Base-by-base conservation (phyloP, 2,329 filamentous ascomycete genomes). In the Bipolaris zeicola region DNA sequence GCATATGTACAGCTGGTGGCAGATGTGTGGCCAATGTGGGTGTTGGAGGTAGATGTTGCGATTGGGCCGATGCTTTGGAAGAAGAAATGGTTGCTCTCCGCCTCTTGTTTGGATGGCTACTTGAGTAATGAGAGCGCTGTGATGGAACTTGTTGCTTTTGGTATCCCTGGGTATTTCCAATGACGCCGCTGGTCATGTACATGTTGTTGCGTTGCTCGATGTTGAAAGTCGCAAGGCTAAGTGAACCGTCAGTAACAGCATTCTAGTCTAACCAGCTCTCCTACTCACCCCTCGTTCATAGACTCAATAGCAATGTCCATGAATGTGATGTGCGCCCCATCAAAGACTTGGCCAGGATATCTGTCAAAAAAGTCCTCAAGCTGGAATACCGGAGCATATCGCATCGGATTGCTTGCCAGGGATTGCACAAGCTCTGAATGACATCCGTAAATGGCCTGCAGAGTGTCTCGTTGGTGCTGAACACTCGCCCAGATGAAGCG, bases 361-460 rank as follows among this genome's bases (percentile, higher is more conserved):
- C 92, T 83, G 65, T 95, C 90, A 65, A 95, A 93, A 75, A 96
- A 96, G 70, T 95, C 90, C 62, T 95, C 91, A 13, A 93, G 83
- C 59, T 95, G 90, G 68, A 95, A 94, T 1, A 91, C 89, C 0
- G 90, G 88, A 0, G 88, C 88, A 64, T 91, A 92, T 8, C 89
- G 81, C 82, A 90, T 88, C 0, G 87, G 83, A 60, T 85, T 90
- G 51, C 82, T 87, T 1, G 85, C 83, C 18, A 92, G 75, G 3
- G 85, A 87, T 69, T 90, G 90, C 50, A 93, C 87, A n/a, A 96
- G 81, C 72, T 93, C 90, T 0, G 85, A 82, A 68, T 96, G 92
- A n/a, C 88, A 90, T 24, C 84, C 85, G 71, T 90, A 93, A 10
- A 96, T 89, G 7, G 82, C 85, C 74, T 93, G 89, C 5, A 96